A percentile compares a stretch with the other conserved stretches of the same genome.
Evolutionary conservation across 2,329 filamentous ascomycete species (phyloP).

Genomic region (Pseudogymnoascus sp.): DNA sequence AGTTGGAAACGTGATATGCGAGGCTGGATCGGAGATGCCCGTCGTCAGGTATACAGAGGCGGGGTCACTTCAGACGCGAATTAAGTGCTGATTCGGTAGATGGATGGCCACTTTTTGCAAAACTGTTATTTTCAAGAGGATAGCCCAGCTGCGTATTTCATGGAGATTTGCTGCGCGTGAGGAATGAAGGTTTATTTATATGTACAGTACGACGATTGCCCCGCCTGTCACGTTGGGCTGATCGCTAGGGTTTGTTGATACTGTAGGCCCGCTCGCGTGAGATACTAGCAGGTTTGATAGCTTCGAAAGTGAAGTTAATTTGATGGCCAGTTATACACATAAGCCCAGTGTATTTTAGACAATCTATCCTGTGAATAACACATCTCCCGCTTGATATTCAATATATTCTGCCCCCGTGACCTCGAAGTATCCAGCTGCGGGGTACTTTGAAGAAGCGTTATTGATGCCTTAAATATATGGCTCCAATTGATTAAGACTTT

Average conservation of each 20-base stretch:
- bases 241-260: conserved; percentile 3
- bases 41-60: not conserved
- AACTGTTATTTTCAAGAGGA: not conserved
- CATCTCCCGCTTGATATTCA: not conserved
- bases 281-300: not conserved
- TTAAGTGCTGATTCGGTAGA: not conserved
- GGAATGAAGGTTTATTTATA: not conserved
- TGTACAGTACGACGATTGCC: not conserved
- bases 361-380: not conserved
- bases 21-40: not conserved
- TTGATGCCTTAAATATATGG: not conserved
- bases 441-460: not conserved
- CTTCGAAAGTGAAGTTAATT: not conserved
- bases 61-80: not conserved
- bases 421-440: not conserved
- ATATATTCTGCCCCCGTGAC: not conserved
- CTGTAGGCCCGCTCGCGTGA: not conserved
- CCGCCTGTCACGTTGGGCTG: not conserved
- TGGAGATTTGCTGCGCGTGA: not conserved
- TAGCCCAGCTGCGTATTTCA: not conserved
- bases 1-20: not conserved
- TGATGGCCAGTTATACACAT: not conserved
- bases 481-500: not conserved
- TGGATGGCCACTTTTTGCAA: not conserved
- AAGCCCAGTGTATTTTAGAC: not conserved